These are phyloP conservation scores for Mucor velutinosus DNA, from an alignment of 371 early-diverging fungal species.

Conservation along the genomic window DNA sequence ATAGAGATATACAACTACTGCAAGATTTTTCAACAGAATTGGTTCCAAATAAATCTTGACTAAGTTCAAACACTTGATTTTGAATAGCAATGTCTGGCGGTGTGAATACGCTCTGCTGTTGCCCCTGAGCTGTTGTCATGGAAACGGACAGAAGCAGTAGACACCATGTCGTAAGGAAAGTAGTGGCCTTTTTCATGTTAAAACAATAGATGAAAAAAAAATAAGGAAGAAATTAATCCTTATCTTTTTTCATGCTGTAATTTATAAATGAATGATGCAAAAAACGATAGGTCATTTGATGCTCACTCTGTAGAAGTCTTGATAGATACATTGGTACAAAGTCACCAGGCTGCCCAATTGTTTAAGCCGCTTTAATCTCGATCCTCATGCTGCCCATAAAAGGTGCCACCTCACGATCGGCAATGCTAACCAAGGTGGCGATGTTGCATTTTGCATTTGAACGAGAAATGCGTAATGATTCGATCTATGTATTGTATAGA, in stretches of 20 bases:
- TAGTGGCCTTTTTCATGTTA: slow-evolving; percentile 1
- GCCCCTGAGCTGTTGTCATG: neutral
- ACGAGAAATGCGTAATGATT: too few species aligned
- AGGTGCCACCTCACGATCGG: neutral
- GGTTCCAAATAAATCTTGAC: slow-evolving; percentile 3
- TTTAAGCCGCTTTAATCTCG: neutral
- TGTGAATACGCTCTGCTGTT: slow-evolving; percentile 11
- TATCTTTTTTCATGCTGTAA: neutral
- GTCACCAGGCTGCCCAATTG: neutral
- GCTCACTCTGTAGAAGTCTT: neutral
- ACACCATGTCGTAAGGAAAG: neutral
- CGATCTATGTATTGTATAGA: too few species aligned
- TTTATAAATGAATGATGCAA: neutral
- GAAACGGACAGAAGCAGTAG: neutral
- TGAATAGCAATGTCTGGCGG: slow-evolving; percentile 14
- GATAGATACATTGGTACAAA: neutral
- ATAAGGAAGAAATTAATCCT: neutral
- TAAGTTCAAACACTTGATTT: slow-evolving; percentile 10
- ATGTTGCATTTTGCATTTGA: too few species aligned
- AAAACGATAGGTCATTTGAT: neutral
- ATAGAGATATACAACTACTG: slow-evolving; percentile 22
- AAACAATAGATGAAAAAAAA: neutral
- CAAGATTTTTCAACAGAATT: slow-evolving; percentile 12
- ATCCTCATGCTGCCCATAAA: neutral
- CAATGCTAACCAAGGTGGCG: too few species aligned